These are phyloP conservation scores for Trametes pubescens DNA, from an alignment of 1,284 basidiomycete genomes.

Conservation along the genomic window DNA sequence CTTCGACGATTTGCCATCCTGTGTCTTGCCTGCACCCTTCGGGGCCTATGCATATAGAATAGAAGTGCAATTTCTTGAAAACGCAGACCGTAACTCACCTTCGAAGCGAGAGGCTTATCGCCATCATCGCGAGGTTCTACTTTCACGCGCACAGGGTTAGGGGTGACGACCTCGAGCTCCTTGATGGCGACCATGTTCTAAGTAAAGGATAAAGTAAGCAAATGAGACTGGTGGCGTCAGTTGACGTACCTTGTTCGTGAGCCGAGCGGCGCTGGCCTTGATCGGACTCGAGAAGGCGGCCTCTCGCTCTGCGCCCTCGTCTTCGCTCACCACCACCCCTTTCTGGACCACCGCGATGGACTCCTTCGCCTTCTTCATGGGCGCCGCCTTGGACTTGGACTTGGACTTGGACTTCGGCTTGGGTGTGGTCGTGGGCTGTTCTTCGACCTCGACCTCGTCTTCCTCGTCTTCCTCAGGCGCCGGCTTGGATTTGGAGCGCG, in stretches of 20 bases:
- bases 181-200: neutral
- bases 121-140: neutral
- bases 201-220: neutral
- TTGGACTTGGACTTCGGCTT: neutral
- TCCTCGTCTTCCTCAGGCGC: too few relatives aligned
- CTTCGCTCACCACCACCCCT: neutral
- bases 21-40: too few relatives aligned
- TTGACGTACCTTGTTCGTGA: neutral
- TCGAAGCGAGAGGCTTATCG: too few relatives aligned
- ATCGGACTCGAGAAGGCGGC: slow-evolving; percentile 5
- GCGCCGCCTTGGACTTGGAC: neutral
- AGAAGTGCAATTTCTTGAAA: neutral
- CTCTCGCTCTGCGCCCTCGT: neutral
- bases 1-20: too few relatives aligned
- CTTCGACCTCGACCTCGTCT: too few relatives aligned
- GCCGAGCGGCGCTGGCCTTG: neutral
- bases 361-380: neutral
- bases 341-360: neutral
- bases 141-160: too few relatives aligned
- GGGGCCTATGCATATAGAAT: too few relatives aligned
- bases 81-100: too few relatives aligned
- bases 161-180: neutral
- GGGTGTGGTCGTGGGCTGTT: too few relatives aligned
- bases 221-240: neutral
- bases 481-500: too few relatives aligned